Base-by-base conservation (phyloP, 2,329 filamentous ascomycete genomes). In the Leptographium flavum region DNA sequence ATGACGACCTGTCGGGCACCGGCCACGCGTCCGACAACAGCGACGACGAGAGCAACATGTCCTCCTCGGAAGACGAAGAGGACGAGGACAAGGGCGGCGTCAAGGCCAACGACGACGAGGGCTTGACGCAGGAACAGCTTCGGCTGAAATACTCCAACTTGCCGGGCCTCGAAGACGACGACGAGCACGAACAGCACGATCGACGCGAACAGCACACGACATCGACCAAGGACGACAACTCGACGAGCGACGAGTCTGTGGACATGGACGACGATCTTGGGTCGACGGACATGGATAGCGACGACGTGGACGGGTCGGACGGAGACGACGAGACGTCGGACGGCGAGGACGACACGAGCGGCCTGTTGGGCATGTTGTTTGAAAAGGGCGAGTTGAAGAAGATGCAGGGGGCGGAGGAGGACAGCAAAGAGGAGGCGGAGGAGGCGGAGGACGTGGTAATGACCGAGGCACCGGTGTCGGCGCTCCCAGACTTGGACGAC, bases 201-300 rank as follows among this genome's bases (percentile, higher is more conserved):
- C n/a, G 5, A 4, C 50, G 56, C 32, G 51, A 55, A 31, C 45
- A 54, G 8, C 55, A 56, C 30, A 37, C 21, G 3, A 60, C 7
- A 50, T 57, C 32, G 50, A 54, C 15, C 44, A 51, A 5, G 54
- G 54, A 47, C 1, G 55, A 13, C 2, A 39, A 46, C 37, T 74
- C 77, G 9, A 76, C 70, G 4, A 74, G 70, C 37, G 78, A 82
- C 51, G 77, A 81, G 56, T 81, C 78, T 2, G 64, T 81, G 21
- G 76, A 80, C 53, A 82, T 82, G 77, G 77, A 81, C 51, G 76
- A 81, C 48, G 76, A 81, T 46, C 61, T 79, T 52, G 75, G 73
- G 3, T 76, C 75, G 3, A 74, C 70, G 25, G 74, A 80, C 38
- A 65, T 67, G 56, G 65, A 69, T 17, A 68, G 64, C 39, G 65